Percentiles rank a stretch among this genome's conserved stretches.
Conservation (phyloP, 345 rosid genomes). For the Acer saccharum region DNA sequence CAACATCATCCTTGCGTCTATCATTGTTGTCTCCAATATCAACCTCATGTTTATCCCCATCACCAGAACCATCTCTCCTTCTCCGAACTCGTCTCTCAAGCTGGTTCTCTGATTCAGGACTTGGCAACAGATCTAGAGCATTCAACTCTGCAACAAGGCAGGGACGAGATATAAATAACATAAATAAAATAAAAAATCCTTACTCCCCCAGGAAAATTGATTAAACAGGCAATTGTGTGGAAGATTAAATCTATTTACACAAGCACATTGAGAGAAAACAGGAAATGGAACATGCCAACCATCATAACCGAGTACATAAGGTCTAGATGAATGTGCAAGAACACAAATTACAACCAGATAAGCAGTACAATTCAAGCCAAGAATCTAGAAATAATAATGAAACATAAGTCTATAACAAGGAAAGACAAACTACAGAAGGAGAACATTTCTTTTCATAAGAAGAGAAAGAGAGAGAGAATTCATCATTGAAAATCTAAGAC, state of each 20-base stretch:
- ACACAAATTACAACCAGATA: background rate
- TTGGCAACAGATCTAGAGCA: conserved; percentile 46
- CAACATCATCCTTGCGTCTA: conserved; percentile 54
- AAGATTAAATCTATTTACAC: background rate
- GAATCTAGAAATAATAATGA: background rate
- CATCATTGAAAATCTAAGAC: background rate
- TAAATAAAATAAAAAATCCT: background rate
- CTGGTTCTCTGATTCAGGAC: conserved; percentile 55
- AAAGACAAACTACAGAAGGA: background rate
- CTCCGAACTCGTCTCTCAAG: conserved; percentile 64
- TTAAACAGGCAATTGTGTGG: no score
- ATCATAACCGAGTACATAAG: background rate
- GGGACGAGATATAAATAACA: conserved; percentile 18
- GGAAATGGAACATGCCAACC: background rate
- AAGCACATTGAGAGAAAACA: no score
- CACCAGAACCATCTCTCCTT: conserved; percentile 63
- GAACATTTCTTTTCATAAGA: background rate
- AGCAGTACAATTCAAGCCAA: background rate
- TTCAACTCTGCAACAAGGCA: conserved; percentile 51
- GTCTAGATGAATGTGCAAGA: background rate
- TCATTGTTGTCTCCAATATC: conserved; percentile 56
- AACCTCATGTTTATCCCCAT: conserved; percentile 59
- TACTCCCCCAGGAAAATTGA: background rate
- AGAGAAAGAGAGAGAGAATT: background rate
- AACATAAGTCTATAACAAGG: conserved; percentile 6